A percentile compares a stretch with the other conserved stretches of the same genome.
phyloP scores from a whole-genome alignment of 257 asterid genomes.

The Nicotiana noctiflora region DNA sequence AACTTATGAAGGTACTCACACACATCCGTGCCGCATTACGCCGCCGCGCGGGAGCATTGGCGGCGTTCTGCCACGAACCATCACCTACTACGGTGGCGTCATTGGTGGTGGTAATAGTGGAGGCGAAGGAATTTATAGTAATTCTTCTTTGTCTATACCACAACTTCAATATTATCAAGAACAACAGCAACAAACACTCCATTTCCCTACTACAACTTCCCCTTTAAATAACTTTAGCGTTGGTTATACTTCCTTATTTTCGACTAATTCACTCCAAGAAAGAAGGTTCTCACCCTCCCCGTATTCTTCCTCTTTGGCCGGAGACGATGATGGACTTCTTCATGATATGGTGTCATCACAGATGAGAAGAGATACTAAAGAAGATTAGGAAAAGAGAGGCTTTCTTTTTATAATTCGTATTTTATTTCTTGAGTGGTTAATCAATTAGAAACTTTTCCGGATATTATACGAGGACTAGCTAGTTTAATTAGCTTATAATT shows the following conservation, averaged over 20 bases:
- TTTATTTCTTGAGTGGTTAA: too few relatives aligned
- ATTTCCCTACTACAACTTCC: constrained; percentile 11
- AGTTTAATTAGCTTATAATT: too few relatives aligned
- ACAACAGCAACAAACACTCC: background rate
- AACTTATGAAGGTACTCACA: constrained; percentile 85
- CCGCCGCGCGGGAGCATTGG: constrained; percentile 36
- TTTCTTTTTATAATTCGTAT: too few relatives aligned
- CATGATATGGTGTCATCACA: constrained; percentile 62
- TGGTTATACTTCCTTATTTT: background rate
- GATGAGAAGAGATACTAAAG: constrained; percentile 19
- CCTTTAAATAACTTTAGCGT: constrained; percentile 13
- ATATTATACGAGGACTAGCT: too few relatives aligned
- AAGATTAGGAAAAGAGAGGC: background rate
- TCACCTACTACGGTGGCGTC: constrained; percentile 16
- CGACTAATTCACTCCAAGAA: constrained; percentile 16
- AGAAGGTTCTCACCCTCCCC: constrained; percentile 32
- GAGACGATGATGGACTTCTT: constrained; percentile 76
- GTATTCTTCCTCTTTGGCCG: constrained; percentile 26
- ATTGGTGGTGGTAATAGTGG: constrained; percentile 5
- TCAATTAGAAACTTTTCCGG: too few relatives aligned
- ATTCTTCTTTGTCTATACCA: constrained; percentile 14
- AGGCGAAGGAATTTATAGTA: background rate
- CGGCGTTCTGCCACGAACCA: constrained; percentile 32
- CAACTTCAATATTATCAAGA: background rate
- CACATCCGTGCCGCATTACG: constrained; percentile 44